Conservation (phyloP, 2,329 filamentous ascomycete species). For the Periconia digitata region DNA sequence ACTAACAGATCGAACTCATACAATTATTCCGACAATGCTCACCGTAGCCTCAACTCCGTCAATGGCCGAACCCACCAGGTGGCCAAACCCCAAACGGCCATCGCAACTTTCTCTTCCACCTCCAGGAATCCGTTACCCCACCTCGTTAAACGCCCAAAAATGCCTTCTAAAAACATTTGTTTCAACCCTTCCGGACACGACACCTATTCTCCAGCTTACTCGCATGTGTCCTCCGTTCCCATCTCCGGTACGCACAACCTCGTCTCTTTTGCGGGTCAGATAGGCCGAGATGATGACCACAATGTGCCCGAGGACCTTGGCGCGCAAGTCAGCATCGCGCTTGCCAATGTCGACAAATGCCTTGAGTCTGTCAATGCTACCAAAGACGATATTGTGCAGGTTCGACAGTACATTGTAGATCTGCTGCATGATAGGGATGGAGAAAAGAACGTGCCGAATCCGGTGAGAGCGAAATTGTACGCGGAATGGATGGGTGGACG, state of each 20-base stretch:
- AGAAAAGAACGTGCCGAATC: slow-evolving; percentile 1
- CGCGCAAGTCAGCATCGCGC: slow-evolving; percentile 8
- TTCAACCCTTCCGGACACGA: slow-evolving; percentile 4
- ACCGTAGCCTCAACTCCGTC: neutral
- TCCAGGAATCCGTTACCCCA: neutral
- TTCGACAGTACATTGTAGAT: slow-evolving; percentile 11
- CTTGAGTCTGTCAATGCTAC: slow-evolving; percentile 7
- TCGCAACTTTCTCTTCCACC: neutral
- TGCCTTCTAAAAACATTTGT: neutral
- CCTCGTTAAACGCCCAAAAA: neutral
- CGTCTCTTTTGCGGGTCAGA: slow-evolving; percentile 11
- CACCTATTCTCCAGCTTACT: slow-evolving; percentile 6
- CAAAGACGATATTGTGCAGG: slow-evolving; percentile 9
- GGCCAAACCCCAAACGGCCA: neutral
- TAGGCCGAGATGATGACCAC: slow-evolving; percentile 5
- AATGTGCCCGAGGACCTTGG: slow-evolving; percentile 5
- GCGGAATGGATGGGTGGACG: slow-evolving; percentile 9
- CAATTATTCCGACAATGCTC: neutral
- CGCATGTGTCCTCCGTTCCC: slow-evolving; percentile 9
- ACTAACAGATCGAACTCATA: neutral
- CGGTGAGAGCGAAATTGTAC: slow-evolving; percentile 5
- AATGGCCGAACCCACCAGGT: neutral
- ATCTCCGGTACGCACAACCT: slow-evolving; percentile 3
- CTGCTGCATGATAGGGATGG: slow-evolving; percentile 5
- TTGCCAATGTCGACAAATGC: slow-evolving; percentile 11